Evolutionary conservation across 768 basidiomycete species (phyloP), one percentile per base, ranked within the genome.

Genomic region (Podaxis sp.): DNA sequence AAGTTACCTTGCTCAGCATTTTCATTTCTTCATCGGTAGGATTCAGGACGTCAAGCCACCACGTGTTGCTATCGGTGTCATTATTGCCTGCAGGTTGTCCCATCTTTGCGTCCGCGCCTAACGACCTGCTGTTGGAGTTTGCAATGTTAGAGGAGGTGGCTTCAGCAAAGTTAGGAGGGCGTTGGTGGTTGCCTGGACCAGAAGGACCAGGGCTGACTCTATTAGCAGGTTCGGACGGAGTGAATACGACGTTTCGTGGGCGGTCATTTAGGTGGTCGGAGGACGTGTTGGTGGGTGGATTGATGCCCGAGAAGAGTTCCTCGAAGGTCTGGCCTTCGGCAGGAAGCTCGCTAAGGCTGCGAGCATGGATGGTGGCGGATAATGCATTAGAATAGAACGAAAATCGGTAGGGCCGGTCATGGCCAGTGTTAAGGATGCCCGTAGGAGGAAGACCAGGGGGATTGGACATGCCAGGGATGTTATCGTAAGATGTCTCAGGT

Each of bases 1-100:
- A 61, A 25, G 68, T 77, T 67, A 90, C 95, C 82, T 95, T 93
- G 76, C 90, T 91, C 13, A 99, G 78, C 78, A 95, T 87, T 71
- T 93, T 93, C 97, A 99, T 98, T 74, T 99, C 97, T 51, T 95
- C 94, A 64, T 99, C 97, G 0, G 95, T 98, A 0, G 97, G 97
- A 59, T 86, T 89, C 56, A 88, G 83, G 1, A 98, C 83, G 68
- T 99, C 97, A 63, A 99, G 74, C 97, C 97, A 99, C 97, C 97
- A 99, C 1, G 95, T 97, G 68, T 83, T 88, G 0, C 80, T 81
- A 64, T 94, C 95, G 2, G 79, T 77, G 56, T 89, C 81, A 21
- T 66, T 72, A 5, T 68, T 70, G 4, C 68, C 63, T 28, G 56
- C 54, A 23, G 55, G 61, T 11, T 58, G 63, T 18, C 62, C 65